These are phyloP conservation scores for Globisporangium emineosum DNA, from an alignment of 352 stramenopile species.

Conservation along the genomic window DNA sequence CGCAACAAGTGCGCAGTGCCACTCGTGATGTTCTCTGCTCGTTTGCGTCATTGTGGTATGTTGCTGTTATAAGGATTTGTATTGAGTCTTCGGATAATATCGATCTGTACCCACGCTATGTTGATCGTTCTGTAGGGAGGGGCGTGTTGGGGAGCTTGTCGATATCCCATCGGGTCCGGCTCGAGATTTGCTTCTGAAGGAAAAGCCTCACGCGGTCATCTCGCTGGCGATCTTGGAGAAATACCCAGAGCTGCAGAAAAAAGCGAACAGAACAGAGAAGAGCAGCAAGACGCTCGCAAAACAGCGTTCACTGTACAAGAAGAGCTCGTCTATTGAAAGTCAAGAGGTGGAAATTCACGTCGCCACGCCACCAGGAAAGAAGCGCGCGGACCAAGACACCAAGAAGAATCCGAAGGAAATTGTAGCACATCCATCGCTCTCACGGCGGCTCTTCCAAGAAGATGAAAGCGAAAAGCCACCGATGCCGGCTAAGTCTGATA, in stretches of 20 bases:
- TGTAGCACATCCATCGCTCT: not conserved
- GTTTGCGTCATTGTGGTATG: conserved; percentile 52
- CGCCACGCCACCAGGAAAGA: conserved; percentile 22
- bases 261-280: not conserved
- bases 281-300: conserved; percentile 16
- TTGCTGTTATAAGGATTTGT: not conserved
- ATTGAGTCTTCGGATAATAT: not conserved
- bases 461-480: not conserved
- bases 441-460: conserved; percentile 16
- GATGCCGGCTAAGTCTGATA: not conserved
- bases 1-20: conserved; percentile 33
- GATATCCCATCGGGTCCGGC: conserved; percentile 36
- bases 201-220: conserved; percentile 46
- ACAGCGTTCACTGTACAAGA: conserved; percentile 25
- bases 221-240: conserved; percentile 40
- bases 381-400: not conserved
- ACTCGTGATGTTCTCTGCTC: conserved; percentile 45
- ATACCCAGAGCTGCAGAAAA: conserved; percentile 29
- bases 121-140: conserved; percentile 27
- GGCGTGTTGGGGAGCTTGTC: conserved; percentile 46
- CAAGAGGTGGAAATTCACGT: conserved; percentile 35
- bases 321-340: conserved; percentile 21
- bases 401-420: not conserved
- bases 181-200: conserved; percentile 38
- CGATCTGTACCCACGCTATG: conserved; percentile 2